Percentiles rank a stretch among this genome's conserved stretches.
These are phyloP conservation scores for Saksenaea vasiformis DNA, from an alignment of 371 early-diverging fungal genomes.

Conservation along the genomic window DNA sequence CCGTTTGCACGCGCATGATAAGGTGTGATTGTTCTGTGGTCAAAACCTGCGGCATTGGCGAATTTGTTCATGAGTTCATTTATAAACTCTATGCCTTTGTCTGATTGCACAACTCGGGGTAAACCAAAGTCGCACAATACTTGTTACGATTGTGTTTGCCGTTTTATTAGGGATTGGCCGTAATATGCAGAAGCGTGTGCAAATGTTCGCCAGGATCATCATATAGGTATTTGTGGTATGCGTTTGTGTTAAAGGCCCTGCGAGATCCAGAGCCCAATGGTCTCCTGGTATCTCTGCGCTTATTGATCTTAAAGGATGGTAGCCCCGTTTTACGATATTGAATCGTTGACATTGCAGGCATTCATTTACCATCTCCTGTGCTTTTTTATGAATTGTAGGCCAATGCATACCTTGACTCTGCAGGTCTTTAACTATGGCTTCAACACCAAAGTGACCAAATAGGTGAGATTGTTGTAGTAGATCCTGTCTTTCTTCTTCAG, in stretches of 20 bases:
- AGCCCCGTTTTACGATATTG: neutral
- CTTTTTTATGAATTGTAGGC: neutral
- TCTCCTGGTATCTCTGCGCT: neutral
- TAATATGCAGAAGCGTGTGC: too few relatives aligned
- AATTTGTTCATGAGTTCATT: too few relatives aligned
- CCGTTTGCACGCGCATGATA: too few relatives aligned
- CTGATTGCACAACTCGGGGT: too few relatives aligned
- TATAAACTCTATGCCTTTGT: too few relatives aligned
- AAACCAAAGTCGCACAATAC: too few relatives aligned
- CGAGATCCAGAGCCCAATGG: neutral
- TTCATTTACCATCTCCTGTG: neutral
- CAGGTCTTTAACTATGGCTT: neutral
- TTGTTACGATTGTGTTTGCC: too few relatives aligned
- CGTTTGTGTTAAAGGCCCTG: neutral
- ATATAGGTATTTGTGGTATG: too few relatives aligned
- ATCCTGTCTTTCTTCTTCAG: neutral
- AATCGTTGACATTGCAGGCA: neutral
- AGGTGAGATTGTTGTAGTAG: neutral
- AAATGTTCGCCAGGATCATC: too few relatives aligned
- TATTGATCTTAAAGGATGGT: neutral
- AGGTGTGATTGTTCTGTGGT: too few relatives aligned
- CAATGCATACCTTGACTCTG: neutral
- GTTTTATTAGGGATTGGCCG: too few relatives aligned
- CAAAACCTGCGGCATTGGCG: too few relatives aligned
- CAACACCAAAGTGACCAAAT: constrained; percentile 7